Evolutionary conservation across 108 stramenopile genomes (phyloP), one percentile per base, ranked within the genome.

Genomic region (Skeletonema potamos): DNA sequence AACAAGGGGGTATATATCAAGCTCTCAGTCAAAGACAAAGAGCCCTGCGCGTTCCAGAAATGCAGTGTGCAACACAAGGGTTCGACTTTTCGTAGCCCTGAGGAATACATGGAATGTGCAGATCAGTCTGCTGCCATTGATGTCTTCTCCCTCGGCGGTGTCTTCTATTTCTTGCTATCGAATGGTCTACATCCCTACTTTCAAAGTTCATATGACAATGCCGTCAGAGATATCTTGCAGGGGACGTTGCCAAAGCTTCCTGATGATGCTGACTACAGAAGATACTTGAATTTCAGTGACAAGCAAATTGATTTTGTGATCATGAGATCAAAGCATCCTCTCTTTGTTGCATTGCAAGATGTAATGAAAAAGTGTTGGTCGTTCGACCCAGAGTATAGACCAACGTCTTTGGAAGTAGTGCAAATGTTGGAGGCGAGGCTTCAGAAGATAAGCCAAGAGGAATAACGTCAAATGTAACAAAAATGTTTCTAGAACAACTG

Each of bases 71-170:
- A 30, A 12, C 64, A 64, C 27, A 64, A 46, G 44, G 64, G 64
- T 4, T n/a, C 11, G 1, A 24, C 27, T 0, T 64, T 48, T 27
- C 27, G 44, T 1, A 64, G 43, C 29, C 64, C 64, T 0, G 64
- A 64, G 11, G 44, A 46, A 44, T 64, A 46, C 22, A 48, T 29
- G 18, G 28, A 64, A 12, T 64, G 64, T 15, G 64, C 11, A 17
- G 64, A 64, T 48, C 64, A 64, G 37, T 24, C 24, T 28, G 43
- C 41, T 20, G 27, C 24, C 6, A 44, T 64, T 46, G 64, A 64
- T 64, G 28, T 64, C 41, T 64, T 44, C 15, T 64, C 64, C 12
- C 43, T 64, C 5, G 64, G 64, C 22, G 41, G 64, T 28, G 64
- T 64, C 1, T 64, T 64, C 28, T 64, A 48, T 29, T 64, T 27